These are phyloP conservation scores for Pseudozyma pruni DNA, from an alignment of 1,284 basidiomycete species.

Conservation along the genomic window DNA sequence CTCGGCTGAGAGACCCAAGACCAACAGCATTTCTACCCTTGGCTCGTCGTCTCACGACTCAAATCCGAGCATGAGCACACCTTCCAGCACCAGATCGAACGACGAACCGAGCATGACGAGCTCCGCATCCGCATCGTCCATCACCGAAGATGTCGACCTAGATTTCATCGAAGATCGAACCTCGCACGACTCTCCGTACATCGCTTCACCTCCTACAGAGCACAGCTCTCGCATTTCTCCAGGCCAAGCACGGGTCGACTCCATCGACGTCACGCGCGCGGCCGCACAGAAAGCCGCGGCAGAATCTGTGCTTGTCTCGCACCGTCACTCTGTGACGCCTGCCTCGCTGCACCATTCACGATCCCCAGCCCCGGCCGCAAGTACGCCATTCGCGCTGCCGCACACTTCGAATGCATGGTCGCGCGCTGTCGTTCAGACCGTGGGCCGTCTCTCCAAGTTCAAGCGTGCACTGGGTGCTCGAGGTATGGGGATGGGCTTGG, in stretches of 20 bases:
- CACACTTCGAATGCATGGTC: conserved; percentile 73
- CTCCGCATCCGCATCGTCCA: conserved; percentile 14
- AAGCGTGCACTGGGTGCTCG: conserved; percentile 73
- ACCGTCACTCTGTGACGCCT: conserved; percentile 30
- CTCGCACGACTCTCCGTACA: conserved; percentile 16
- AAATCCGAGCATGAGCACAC: conserved; percentile 4
- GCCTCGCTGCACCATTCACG: background rate
- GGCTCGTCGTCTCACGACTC: conserved; percentile 35
- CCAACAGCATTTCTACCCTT: conserved; percentile 32
- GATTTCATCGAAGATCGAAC: conserved; percentile 34
- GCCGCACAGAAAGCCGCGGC: conserved; percentile 39
- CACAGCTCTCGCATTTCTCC: conserved; percentile 9
- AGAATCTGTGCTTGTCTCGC: conserved; percentile 41
- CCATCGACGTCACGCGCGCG: conserved; percentile 16
- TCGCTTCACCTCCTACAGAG: conserved; percentile 10
- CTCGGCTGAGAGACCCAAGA: conserved; percentile 17
- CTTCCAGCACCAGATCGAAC: conserved; percentile 9
- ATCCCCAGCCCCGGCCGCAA: background rate
- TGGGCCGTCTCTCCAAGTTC: conserved; percentile 82
- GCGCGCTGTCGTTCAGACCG: conserved; percentile 80
- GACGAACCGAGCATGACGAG: conserved; percentile 11
- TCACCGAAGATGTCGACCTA: conserved; percentile 36
- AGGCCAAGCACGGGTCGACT: conserved; percentile 3
- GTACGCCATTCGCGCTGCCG: conserved; percentile 38
- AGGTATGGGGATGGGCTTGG: conserved; percentile 22